Conservation (phyloP, 2,329 filamentous ascomycete species). For the Triangularia verruculosa region DNA sequence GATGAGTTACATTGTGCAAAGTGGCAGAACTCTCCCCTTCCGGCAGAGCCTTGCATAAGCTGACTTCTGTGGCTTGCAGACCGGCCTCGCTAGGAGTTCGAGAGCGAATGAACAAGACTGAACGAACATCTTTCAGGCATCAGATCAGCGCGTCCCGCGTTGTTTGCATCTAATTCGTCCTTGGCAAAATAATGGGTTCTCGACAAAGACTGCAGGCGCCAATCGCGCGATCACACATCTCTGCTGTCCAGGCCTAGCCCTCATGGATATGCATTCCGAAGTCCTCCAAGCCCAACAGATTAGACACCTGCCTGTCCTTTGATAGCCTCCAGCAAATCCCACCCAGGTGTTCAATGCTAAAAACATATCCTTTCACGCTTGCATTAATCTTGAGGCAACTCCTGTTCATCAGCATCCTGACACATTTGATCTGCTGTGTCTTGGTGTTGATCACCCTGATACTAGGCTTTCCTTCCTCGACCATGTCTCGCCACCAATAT, state of each 20-base stretch:
- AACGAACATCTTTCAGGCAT: background rate
- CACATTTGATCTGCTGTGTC: background rate
- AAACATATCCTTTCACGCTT: background rate
- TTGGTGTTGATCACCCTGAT: background rate
- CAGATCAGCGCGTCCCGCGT: background rate
- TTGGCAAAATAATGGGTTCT: background rate
- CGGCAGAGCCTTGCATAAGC: background rate
- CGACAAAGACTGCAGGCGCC: background rate
- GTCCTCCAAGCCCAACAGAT: no score
- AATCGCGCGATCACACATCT: no score
- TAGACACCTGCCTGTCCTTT: no score
- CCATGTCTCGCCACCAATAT: background rate
- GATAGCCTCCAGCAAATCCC: no score
- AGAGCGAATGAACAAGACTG: background rate
- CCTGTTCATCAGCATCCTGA: background rate
- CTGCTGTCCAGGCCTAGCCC: no score
- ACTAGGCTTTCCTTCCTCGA: background rate
- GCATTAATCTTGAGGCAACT: background rate
- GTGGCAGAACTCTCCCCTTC: background rate
- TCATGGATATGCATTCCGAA: no score
- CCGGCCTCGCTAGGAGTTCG: background rate
- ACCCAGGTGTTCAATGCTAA: background rate
- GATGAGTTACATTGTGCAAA: background rate
- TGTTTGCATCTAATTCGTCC: background rate
- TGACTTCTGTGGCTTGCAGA: background rate